Evolutionary conservation across 495 filamentous ascomycete species (phyloP).

Genomic region (Talaromyces ruber): DNA sequence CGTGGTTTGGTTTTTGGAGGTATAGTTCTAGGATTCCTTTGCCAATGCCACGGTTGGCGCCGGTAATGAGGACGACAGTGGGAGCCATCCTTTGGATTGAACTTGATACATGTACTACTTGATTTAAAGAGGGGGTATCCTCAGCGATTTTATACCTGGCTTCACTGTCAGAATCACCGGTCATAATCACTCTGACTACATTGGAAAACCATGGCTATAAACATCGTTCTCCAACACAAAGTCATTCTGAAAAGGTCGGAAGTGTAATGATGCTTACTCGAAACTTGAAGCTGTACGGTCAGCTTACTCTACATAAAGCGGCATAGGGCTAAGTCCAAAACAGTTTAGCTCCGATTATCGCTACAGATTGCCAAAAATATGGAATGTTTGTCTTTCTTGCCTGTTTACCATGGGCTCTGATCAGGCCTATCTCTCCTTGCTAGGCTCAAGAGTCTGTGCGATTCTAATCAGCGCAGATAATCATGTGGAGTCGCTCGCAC

Average conservation of each 20-base stretch:
- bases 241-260: no score
- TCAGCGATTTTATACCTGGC: not conserved
- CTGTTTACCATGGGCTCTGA: no score
- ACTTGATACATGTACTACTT: no score
- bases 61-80: conserved; percentile 21
- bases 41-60: conserved; percentile 43
- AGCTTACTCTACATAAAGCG: not conserved
- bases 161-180: not conserved
- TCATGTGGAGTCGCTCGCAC: not conserved
- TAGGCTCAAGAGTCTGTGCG: not conserved
- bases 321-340: not conserved
- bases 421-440: not conserved
- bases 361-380: not conserved
- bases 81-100: conserved; percentile 6
- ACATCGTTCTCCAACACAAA: no score
- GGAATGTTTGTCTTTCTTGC: not conserved
- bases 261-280: not conserved
- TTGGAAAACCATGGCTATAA: not conserved
- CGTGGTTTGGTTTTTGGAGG: conserved; percentile 32
- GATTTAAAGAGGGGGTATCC: not conserved
- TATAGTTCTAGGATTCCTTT: conserved; percentile 26
- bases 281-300: not conserved
- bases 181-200: not conserved
- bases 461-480: not conserved
- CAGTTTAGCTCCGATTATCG: not conserved